Conservation (phyloP, 768 basidiomycete species). For the Leccinum imitatum region DNA sequence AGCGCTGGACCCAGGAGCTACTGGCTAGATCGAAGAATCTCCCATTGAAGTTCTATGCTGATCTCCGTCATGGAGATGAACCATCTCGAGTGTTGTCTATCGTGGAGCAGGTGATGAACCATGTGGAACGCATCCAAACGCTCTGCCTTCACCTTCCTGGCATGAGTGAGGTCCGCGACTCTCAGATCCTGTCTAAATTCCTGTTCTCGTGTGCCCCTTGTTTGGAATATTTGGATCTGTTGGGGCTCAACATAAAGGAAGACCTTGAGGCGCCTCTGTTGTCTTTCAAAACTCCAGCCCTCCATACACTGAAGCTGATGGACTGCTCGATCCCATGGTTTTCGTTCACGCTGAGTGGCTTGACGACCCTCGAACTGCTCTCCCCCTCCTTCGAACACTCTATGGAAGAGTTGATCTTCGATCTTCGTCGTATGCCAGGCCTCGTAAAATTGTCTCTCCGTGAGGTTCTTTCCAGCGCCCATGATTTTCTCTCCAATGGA, state of each 20-base stretch:
- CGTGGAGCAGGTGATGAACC: background rate
- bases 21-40: background rate
- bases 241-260: too few species aligned
- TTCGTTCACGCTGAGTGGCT: background rate
- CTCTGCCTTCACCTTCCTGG: background rate
- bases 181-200: background rate
- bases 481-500: background rate
- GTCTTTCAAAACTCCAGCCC: background rate
- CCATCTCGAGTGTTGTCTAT: background rate
- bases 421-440: background rate
- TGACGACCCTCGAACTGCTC: background rate
- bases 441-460: background rate
- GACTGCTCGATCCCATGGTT: background rate
- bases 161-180: background rate
- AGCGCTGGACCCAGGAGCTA: background rate
- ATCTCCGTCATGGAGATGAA: too few species aligned
- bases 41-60: background rate
- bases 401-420: background rate
- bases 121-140: background rate
- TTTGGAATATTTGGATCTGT: too few species aligned
- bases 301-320: background rate
- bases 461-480: fast-evolving
- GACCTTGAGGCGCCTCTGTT: background rate
- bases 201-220: too few species aligned
- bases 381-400: background rate